A percentile compares a stretch with the other conserved stretches of the same genome.
phyloP scores from a whole-genome alignment of 306 rosid genomes.

The Casuarina equisetifolia region DNA sequence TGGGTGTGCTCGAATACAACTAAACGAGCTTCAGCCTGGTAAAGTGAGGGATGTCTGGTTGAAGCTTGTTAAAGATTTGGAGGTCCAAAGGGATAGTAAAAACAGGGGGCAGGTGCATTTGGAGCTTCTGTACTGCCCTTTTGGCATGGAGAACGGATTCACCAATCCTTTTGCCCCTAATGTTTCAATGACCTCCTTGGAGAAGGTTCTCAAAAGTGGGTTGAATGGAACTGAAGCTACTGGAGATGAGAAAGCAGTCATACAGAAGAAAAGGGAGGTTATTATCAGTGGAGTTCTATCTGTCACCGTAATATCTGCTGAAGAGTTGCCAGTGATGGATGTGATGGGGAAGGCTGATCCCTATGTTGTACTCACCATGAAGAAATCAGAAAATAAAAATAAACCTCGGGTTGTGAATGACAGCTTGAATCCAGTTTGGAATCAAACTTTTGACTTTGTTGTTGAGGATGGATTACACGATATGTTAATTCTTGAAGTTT shows the following conservation, averaged over 20 bases:
- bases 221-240: slow-evolving; percentile 60
- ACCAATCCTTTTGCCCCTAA: slow-evolving; percentile 72
- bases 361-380: slow-evolving; percentile 74
- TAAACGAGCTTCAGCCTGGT: slow-evolving; percentile 86
- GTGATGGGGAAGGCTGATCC: slow-evolving; percentile 94
- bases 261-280: slow-evolving; percentile 73
- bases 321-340: slow-evolving; percentile 87
- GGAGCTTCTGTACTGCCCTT: slow-evolving; percentile 89
- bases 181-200: slow-evolving; percentile 78
- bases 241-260: slow-evolving; percentile 56
- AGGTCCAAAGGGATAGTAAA: slow-evolving; percentile 82
- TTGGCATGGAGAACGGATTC: slow-evolving; percentile 69
- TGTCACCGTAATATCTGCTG: slow-evolving; percentile 85
- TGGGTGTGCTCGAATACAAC: slow-evolving; percentile 62
- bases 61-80: slow-evolving; percentile 96
- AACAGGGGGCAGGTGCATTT: slow-evolving; percentile 89
- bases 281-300: slow-evolving; percentile 90
- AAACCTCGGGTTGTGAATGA: slow-evolving; percentile 94
- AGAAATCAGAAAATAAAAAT: slow-evolving; percentile 77
- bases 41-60: slow-evolving; percentile 94
- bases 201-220: slow-evolving; percentile 69
- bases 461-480: slow-evolving; percentile 98
- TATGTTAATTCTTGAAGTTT: slow-evolving; percentile 85
- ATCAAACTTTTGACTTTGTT: slow-evolving; percentile 93
- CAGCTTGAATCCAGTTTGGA: slow-evolving; percentile 92